These are phyloP conservation scores for Dictyostelium brefeldianum DNA, from an alignment of 78 protist genomes.

Conservation along the genomic window DNA sequence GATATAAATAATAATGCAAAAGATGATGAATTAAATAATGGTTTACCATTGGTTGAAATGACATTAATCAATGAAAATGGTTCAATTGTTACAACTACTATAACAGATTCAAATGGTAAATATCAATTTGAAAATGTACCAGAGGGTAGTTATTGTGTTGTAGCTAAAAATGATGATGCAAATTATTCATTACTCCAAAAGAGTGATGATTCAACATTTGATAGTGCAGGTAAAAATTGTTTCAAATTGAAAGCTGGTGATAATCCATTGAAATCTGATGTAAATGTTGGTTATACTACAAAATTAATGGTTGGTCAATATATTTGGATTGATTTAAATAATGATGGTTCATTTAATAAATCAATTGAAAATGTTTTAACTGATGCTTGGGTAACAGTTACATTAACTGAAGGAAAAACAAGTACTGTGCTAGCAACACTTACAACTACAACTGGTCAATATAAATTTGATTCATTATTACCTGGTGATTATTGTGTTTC, in stretches of 20 bases:
- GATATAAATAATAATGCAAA: background rate
- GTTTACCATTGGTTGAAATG: background rate
- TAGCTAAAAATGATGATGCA: background rate
- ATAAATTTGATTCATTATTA: background rate
- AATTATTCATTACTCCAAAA: background rate
- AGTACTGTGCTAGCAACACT: no score
- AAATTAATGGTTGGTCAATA: background rate
- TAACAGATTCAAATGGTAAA: constrained; percentile 23
- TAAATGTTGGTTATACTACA: background rate
- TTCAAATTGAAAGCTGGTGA: background rate
- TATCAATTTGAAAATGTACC: background rate
- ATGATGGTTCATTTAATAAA: constrained; percentile 9
- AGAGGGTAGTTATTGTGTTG: constrained; percentile 27
- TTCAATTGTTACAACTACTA: background rate
- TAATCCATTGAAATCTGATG: background rate
- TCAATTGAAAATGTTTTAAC: background rate
- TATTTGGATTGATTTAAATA: constrained; percentile 16
- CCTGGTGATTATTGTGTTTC: constrained; percentile 49
- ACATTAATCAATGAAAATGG: background rate
- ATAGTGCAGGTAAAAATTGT: constrained; percentile 4
- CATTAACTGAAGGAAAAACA: background rate
- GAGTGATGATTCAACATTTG: background rate
- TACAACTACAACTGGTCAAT: background rate
- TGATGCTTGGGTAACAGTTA: background rate
- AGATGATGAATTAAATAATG: background rate